phyloP scores from a whole-genome alignment of 2,329 filamentous ascomycete genomes.

The Lomentospora prolificans region DNA sequence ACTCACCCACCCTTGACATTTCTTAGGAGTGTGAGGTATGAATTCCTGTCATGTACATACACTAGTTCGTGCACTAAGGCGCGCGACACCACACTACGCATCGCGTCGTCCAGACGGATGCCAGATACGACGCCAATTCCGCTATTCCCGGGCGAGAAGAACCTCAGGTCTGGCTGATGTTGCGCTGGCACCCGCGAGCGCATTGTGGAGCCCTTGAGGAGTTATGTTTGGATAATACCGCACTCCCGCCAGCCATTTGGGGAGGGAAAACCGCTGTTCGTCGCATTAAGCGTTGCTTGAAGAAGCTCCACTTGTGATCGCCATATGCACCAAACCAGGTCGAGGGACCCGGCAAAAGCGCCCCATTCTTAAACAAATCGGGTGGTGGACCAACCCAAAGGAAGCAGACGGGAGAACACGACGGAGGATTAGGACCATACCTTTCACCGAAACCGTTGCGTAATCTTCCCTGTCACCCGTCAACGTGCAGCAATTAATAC shows the following conservation, averaged over 20 bases:
- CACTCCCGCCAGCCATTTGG: background rate
- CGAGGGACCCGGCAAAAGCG: background rate
- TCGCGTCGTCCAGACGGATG: too few species aligned
- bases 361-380: background rate
- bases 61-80: background rate
- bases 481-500: background rate
- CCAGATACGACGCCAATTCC: too few species aligned
- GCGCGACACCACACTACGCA: too few species aligned
- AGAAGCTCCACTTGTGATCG: background rate
- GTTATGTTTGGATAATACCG: constrained; percentile 1
- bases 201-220: background rate
- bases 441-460: constrained; percentile 3
- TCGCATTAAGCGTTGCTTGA: background rate
- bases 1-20: background rate
- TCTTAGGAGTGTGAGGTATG: background rate
- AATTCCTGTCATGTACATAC: background rate
- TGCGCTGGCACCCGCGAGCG: too few species aligned
- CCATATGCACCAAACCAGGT: background rate
- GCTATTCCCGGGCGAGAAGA: too few species aligned
- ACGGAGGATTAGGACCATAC: background rate
- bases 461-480: background rate
- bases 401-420: background rate
- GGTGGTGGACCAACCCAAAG: background rate
- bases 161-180: background rate
- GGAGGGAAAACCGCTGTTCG: background rate